Evolutionary conservation across 441 rosid genomes (phyloP).

Genomic region (Melastoma candidum): DNA sequence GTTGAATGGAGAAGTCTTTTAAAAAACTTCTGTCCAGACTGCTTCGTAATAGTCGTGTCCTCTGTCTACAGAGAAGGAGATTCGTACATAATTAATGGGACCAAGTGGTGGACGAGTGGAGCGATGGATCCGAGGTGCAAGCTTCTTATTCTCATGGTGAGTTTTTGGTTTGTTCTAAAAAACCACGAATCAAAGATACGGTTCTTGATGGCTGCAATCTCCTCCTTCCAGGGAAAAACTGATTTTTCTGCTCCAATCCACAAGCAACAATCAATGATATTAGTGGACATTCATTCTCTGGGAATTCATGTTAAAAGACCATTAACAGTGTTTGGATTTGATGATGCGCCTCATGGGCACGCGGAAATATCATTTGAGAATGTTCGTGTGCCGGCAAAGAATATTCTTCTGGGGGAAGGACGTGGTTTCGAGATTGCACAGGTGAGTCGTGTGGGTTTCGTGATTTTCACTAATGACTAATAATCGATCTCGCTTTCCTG

Average conservation of each 20-base stretch:
- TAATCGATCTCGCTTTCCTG: too few species aligned
- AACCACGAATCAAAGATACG: neutral
- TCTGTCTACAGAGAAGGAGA: conserved; percentile 57
- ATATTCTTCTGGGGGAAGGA: conserved; percentile 94
- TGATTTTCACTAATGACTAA: too few species aligned
- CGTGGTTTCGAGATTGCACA: conserved; percentile 98
- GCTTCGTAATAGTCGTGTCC: conserved; percentile 4
- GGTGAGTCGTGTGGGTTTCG: conserved; percentile 26
- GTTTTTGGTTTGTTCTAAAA: conserved; percentile 15
- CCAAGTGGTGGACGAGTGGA: conserved; percentile 99
- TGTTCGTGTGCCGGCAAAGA: conserved; percentile 71
- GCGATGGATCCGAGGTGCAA: conserved; percentile 99
- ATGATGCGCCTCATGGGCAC: conserved; percentile 99
- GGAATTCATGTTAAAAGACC: conserved; percentile 77
- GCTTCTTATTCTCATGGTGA: conserved; percentile 91
- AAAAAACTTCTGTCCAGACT: conserved; percentile 6
- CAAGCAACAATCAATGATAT: conserved; percentile 95
- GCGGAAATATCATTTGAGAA: conserved; percentile 77
- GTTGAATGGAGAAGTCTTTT: conserved; percentile 1
- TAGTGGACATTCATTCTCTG: conserved; percentile 71
- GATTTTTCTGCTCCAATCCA: conserved; percentile 70
- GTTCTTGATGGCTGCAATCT: conserved; percentile 10
- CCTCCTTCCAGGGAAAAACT: conserved; percentile 70
- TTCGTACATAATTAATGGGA: conserved; percentile 78
- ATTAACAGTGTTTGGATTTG: conserved; percentile 81